Evolutionary conservation across 768 basidiomycete genomes (phyloP), one percentile per base, ranked within the genome.

Genomic region (Austroboletus eburneus): DNA sequence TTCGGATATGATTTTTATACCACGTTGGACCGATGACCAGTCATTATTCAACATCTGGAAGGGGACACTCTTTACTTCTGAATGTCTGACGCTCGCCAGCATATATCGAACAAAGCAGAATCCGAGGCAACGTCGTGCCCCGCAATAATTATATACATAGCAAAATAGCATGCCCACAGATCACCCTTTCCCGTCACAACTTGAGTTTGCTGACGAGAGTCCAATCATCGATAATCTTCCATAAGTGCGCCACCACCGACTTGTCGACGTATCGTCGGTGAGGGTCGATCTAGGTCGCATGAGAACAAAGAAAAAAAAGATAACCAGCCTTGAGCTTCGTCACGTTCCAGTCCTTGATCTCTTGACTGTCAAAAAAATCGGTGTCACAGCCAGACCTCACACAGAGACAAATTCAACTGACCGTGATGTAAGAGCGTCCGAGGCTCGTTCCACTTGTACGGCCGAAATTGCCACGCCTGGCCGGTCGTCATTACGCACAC

Each of bases 401-500:
- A 6, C 21, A 22, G 5, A 4, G 43, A 42, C 20, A 32, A 12
- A 24, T 13, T 44, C 17, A 30, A 13, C 73, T 38, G 54, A 95
- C 94, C 93, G 59, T 98, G 87, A 61, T 96, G 89, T 69, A 99
- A 98, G 22, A 99, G 68, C 42, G 87, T 78, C 49, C 83, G 81
- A 1, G 96, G 96, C 59, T 98, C 93, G 41, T 77, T 83, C 95
- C 95, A 99, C 63, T 95, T 94, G 71, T 98, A 98, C 16, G 90
- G 87, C 47, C 85, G 76, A 69, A 99, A 99, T 64, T 99, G 96
- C 96, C 96, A 97, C 25, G 88, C 86, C 57, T 98, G 95, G 1
- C 96, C 96, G 0, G 96, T 99, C 9, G 96, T 98, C 82, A 96
- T 86, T 14, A 99, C 95, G 55, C 94, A 96, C 4, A 96, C 86